Conservation (phyloP, 306 rosid genomes). For the Rosa persica region DNA sequence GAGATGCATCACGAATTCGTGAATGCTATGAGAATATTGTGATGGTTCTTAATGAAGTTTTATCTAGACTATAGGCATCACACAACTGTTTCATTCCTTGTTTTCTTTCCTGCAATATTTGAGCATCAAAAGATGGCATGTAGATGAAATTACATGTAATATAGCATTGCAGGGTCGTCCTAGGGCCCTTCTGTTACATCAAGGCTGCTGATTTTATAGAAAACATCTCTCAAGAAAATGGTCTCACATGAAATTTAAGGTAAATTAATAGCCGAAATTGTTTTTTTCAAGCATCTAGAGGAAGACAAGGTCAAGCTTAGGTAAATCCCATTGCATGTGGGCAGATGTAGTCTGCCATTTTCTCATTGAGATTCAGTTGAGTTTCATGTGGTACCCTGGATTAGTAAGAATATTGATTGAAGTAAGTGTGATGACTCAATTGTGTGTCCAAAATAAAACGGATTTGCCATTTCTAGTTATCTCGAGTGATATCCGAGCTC, state of each 20-base stretch:
- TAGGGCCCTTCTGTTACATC: not conserved
- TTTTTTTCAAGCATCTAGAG: not conserved
- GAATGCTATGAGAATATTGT: constrained; percentile 60
- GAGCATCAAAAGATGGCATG: not conserved
- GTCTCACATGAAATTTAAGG: not conserved
- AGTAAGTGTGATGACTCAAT: not conserved
- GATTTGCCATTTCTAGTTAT: not conserved
- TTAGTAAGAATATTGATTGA: not conserved
- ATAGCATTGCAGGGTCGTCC: not conserved
- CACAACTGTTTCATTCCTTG: not conserved
- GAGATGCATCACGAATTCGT: constrained; percentile 56
- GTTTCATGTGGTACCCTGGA: not conserved
- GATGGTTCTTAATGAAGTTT: constrained; percentile 48
- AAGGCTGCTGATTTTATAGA: not conserved
- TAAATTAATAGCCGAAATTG: not conserved
- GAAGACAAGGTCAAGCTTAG: not conserved
- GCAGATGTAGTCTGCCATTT: not conserved
- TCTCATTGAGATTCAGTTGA: not conserved
- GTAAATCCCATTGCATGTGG: not conserved
- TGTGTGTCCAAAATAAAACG: not conserved
- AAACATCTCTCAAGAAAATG: not conserved
- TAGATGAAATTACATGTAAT: not conserved
- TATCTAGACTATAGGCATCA: constrained; percentile 45
- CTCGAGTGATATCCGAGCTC: not conserved
- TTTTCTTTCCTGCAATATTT: not conserved